A percentile compares a stretch with the other conserved stretches of the same genome.
Conservation (phyloP, 2,329 filamentous ascomycete genomes). For the Fusarium torulosum region DNA sequence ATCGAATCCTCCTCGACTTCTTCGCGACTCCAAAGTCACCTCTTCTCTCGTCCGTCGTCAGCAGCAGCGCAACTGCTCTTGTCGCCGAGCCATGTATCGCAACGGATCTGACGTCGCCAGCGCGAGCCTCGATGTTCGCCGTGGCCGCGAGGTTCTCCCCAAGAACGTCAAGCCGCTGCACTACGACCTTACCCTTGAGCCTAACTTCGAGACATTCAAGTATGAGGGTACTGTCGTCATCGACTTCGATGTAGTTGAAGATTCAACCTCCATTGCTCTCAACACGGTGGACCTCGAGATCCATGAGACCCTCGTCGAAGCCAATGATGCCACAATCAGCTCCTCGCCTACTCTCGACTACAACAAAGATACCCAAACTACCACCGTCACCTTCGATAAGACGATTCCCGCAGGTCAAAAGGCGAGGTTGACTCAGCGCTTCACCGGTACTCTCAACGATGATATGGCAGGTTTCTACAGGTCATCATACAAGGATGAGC, state of each 20-base stretch:
- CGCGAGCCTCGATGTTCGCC: conserved; percentile 47
- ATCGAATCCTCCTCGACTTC: not conserved
- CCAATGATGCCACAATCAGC: conserved; percentile 62
- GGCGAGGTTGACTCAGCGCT: conserved; percentile 71
- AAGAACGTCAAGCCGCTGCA: conserved; percentile 92
- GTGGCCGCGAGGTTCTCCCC: conserved; percentile 82
- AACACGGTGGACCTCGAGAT: conserved; percentile 91
- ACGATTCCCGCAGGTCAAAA: conserved; percentile 79
- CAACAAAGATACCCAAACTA: conserved; percentile 84
- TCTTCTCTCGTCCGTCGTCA: conserved; percentile 31
- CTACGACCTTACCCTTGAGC: conserved; percentile 92
- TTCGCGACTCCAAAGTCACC: conserved; percentile 10
- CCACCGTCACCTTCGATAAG: conserved; percentile 82
- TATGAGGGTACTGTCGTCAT: conserved; percentile 88
- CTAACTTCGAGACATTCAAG: conserved; percentile 87
- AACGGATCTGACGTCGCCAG: conserved; percentile 44
- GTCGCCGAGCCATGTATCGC: conserved; percentile 49
- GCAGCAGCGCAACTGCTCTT: conserved; percentile 48
- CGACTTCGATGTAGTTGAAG: conserved; percentile 87
- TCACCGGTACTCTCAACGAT: conserved; percentile 85
- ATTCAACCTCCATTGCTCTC: conserved; percentile 86
- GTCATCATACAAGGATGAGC: conserved; percentile 87
- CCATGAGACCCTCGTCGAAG: conserved; percentile 67
- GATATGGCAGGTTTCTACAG: conserved; percentile 99
- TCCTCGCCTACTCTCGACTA: conserved; percentile 68